These are phyloP conservation scores for Mytilinidion resinicola DNA, from an alignment of 495 filamentous ascomycete genomes.

Conservation along the genomic window DNA sequence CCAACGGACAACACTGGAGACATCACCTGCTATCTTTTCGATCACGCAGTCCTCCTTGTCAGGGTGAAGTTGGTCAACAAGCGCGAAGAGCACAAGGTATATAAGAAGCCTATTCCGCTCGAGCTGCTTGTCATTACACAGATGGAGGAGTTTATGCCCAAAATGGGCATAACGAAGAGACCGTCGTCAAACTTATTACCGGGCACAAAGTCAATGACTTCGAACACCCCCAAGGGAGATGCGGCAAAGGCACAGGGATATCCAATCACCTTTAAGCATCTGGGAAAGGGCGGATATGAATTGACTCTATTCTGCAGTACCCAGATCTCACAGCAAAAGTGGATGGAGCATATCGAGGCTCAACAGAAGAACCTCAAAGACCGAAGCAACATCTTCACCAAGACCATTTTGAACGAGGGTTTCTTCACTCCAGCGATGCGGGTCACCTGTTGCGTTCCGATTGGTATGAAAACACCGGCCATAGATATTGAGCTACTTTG, in stretches of 20 bases:
- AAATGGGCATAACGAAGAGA: constrained; percentile 70
- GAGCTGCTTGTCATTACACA: constrained; percentile 90
- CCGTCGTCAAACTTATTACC: constrained; percentile 83
- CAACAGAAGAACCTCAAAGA: constrained; percentile 81
- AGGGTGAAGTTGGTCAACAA: constrained; percentile 86
- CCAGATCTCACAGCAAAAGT: constrained; percentile 77
- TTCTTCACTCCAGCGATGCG: constrained; percentile 78
- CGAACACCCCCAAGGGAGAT: constrained; percentile 37
- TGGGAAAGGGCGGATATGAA: constrained; percentile 95
- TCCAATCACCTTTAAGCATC: constrained; percentile 95
- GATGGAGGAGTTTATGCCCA: constrained; percentile 91
- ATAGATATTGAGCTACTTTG: not conserved
- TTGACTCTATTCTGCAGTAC: constrained; percentile 81
- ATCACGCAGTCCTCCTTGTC: constrained; percentile 86
- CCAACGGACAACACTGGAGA: constrained; percentile 74
- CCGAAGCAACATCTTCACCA: constrained; percentile 89
- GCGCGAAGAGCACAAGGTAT: constrained; percentile 87
- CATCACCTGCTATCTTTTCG: constrained; percentile 89
- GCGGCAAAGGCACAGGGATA: constrained; percentile 62
- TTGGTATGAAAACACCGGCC: constrained; percentile 51
- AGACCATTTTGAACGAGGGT: constrained; percentile 71
- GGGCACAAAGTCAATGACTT: constrained; percentile 47
- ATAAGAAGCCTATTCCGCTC: constrained; percentile 89
- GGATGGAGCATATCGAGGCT: constrained; percentile 89
- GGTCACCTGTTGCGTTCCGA: constrained; percentile 88